These are phyloP conservation scores for Fusarium incarnatum DNA, from an alignment of 2,329 filamentous ascomycete genomes.

Conservation along the genomic window DNA sequence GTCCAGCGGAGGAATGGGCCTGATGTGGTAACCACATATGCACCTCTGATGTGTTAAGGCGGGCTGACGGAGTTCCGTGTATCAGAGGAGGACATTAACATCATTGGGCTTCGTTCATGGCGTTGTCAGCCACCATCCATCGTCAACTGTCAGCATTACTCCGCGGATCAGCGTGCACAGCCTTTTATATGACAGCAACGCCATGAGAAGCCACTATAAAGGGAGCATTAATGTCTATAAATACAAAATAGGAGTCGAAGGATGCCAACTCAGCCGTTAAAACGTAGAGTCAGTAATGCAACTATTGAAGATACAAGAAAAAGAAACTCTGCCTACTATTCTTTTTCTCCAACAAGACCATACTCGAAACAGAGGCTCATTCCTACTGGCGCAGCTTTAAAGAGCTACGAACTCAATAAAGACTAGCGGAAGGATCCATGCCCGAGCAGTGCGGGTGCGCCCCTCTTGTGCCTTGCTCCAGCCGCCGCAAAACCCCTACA, in stretches of 20 bases:
- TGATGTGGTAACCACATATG: conserved; percentile 2
- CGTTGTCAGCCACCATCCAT: conserved; percentile 29
- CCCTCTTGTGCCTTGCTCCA: conserved; percentile 31
- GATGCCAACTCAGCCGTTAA: conserved; percentile 9
- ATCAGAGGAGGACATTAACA: conserved; percentile 14
- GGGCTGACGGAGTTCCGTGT: not conserved
- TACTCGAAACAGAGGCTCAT: conserved; percentile 23
- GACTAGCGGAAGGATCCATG: conserved; percentile 33
- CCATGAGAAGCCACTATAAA: conserved; percentile 3
- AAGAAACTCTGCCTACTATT: conserved; percentile 4
- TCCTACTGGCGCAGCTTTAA: conserved; percentile 23
- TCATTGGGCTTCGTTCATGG: conserved; percentile 11
- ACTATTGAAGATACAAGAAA: not conserved
- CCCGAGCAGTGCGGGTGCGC: conserved; percentile 32
- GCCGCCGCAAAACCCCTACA: conserved; percentile 25
- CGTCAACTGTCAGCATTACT: conserved; percentile 31
- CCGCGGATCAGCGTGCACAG: conserved; percentile 31
- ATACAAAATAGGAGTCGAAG: not conserved
- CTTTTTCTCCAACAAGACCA: not conserved
- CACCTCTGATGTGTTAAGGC: conserved; percentile 9
- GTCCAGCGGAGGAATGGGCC: conserved; percentile 2
- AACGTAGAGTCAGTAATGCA: not conserved
- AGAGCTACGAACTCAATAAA: conserved; percentile 1
- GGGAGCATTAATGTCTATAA: conserved; percentile 15
- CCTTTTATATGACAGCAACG: conserved; percentile 13